A percentile compares a stretch with the other conserved stretches of the same genome.
phyloP scores from a whole-genome alignment of 2,329 filamentous ascomycete genomes.

The Tolypocladium guangdongense region DNA sequence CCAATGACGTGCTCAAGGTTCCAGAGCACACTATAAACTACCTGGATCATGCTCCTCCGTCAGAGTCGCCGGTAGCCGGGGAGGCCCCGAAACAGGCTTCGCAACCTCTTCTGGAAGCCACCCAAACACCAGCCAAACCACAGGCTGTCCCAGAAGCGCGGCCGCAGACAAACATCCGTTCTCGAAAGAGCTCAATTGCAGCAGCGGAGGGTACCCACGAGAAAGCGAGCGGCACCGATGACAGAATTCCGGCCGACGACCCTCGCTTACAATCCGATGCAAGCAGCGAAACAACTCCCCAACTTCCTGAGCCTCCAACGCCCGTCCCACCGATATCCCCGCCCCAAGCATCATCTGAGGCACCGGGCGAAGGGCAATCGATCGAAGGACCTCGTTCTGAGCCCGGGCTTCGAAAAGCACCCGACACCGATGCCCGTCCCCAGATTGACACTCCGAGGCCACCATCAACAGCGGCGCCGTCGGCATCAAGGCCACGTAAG shows the following conservation, averaged over 20 bases:
- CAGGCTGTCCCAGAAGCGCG: not conserved
- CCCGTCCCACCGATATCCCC: not conserved
- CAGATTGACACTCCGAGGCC: not conserved
- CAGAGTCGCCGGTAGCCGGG: not conserved
- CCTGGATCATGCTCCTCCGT: not conserved
- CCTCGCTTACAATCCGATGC: not conserved
- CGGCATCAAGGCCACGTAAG: conserved; percentile 2
- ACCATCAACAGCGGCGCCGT: not conserved
- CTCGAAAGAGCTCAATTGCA: not conserved
- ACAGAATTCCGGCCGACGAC: not conserved
- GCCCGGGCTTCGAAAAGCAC: too few relatives aligned
- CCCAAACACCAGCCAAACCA: not conserved
- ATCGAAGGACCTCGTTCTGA: not conserved
- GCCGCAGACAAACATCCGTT: not conserved
- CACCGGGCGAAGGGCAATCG: not conserved
- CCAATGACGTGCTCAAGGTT: not conserved
- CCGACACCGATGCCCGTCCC: not conserved
- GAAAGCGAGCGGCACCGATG: not conserved
- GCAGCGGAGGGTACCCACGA: not conserved
- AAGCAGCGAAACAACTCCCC: not conserved
- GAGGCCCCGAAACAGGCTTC: not conserved
- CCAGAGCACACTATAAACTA: not conserved
- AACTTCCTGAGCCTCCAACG: not conserved
- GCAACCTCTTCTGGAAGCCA: not conserved
- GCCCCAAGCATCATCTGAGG: not conserved